Base-by-base conservation (phyloP, 1,284 basidiomycete genomes). In the Microbotryum saponariae region DNA sequence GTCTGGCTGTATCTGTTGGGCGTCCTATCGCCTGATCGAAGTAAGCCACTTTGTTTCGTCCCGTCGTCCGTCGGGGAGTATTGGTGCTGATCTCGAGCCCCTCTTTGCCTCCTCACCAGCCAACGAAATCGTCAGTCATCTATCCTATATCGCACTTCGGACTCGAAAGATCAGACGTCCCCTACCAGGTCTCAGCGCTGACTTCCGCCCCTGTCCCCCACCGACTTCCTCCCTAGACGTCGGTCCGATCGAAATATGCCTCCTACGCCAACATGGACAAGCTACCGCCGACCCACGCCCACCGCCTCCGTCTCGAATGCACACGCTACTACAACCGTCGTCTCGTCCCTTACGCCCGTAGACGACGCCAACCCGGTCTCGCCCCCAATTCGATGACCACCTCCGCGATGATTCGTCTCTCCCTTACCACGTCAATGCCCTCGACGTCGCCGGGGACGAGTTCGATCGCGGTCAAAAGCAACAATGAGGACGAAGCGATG, bases 231-330 rank as follows among this genome's bases (percentile, higher is more conserved):
- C 25, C 25, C 51, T 14, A n/a, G 29, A 33, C 60, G 25, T 57
- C 48, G 27, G 56, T 61, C 18, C 60, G 60, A 12, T 37, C 29
- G 20, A 61, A 61, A n/a, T 61, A 61, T 47, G 54, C 48, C 6
- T 51, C 54, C 14, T 61, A 61, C 60, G 27, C 42, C 18, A 47
- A 49, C 6, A 57, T 61, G 60, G 60, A 61, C 50, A 61, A 61
- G 21, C 25, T 46, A 8, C 58, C 54, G n/a, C 46, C 48, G 12
- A 12, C 50, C 31, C 50, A 46, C 49, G 51, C 60, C 8, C 51
- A 31, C 27, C 54, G 56, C 9, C n/a, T 61, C 23, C 54, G 60
- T 5, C 33, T 56, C 44, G 60, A 61, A 49, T 57, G 55, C 55
- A 52, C 54, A 3, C 60, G 60, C 31, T 61, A 57, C 50, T 61